Evolutionary conservation across 768 basidiomycete genomes (phyloP).

Genomic region (Mrakia frigida): DNA sequence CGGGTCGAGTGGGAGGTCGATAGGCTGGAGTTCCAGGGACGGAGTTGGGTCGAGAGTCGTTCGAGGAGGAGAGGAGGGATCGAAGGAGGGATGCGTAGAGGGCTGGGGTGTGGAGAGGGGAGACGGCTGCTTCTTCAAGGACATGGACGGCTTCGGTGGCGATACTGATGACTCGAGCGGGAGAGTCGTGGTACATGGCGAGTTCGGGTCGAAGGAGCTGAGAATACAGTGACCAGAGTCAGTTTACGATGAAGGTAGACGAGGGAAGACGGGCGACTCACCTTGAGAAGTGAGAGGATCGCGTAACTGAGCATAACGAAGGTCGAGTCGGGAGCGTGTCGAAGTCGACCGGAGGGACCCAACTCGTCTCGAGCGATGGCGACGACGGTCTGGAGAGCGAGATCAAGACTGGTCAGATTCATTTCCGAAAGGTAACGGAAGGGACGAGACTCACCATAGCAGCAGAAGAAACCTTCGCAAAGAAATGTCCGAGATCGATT

Average conservation of each 20-base stretch:
- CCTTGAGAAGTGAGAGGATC: constrained; percentile 82
- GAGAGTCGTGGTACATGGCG: constrained; percentile 39
- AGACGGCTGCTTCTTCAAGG: constrained; percentile 70
- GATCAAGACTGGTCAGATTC: too few relatives aligned
- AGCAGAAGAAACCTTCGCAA: constrained; percentile 42
- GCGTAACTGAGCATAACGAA: constrained; percentile 32
- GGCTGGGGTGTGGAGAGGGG: constrained; percentile 78
- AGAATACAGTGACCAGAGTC: constrained; percentile 32
- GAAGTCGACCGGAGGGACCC: constrained; percentile 22
- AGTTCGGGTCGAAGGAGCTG: constrained; percentile 82
- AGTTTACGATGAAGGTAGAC: neutral
- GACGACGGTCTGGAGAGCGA: constrained; percentile 15
- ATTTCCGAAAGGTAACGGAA: neutral
- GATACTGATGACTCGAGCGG: constrained; percentile 52
- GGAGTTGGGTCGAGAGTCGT: constrained; percentile 26
- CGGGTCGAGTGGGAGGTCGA: neutral
- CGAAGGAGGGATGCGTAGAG: constrained; percentile 79
- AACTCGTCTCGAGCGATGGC: constrained; percentile 28
- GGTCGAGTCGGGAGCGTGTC: constrained; percentile 30
- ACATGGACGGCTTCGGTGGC: constrained; percentile 76
- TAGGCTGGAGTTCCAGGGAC: constrained; percentile 5
- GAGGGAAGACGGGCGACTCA: constrained; percentile 43
- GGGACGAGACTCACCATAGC: constrained; percentile 37
- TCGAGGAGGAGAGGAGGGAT: constrained; percentile 50
- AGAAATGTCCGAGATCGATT: constrained; percentile 43